Conservation (phyloP, 108 stramenopile genomes). For the Thalassiosira profunda region DNA sequence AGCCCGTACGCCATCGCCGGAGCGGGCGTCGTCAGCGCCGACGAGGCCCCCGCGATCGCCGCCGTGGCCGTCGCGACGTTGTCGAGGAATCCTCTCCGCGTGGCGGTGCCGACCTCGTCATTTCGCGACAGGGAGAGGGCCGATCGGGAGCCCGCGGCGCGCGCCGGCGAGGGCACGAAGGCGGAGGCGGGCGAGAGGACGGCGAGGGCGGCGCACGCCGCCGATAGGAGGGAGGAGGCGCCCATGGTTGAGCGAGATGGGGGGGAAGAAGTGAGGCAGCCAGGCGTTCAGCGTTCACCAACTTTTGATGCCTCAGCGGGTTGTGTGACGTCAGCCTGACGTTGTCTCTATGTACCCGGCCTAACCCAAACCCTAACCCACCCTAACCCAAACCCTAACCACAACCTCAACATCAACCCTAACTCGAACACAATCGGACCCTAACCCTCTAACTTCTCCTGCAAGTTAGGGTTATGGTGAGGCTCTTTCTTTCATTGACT, state of each 20-base stretch:
- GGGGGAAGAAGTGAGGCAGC: too few relatives aligned
- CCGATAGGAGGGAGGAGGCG: slow-evolving; percentile 8
- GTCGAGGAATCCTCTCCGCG: slow-evolving; percentile 74
- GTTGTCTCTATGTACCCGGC: too few relatives aligned
- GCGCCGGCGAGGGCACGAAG: slow-evolving; percentile 14
- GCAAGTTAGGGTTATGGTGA: too few relatives aligned
- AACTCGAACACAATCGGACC: too few relatives aligned
- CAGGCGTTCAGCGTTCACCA: too few relatives aligned
- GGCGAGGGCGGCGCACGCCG: slow-evolving; percentile 19
- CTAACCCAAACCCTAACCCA: too few relatives aligned
- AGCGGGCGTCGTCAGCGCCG: slow-evolving; percentile 51
- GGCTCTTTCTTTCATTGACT: too few relatives aligned
- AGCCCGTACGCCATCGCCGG: slow-evolving; percentile 75
- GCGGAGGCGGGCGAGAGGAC: slow-evolving; percentile 20
- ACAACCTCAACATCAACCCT: too few relatives aligned
- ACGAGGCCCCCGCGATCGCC: slow-evolving; percentile 47
- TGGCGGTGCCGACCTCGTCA: slow-evolving; percentile 6
- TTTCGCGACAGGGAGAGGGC: slow-evolving; percentile 15
- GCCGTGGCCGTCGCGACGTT: slow-evolving; percentile 54
- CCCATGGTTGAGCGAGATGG: slow-evolving; percentile 10
- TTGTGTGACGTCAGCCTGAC: too few relatives aligned
- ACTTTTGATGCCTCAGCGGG: too few relatives aligned
- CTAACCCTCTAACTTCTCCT: too few relatives aligned
- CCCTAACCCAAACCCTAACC: too few relatives aligned
- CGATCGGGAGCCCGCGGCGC: neutral